Percentiles rank a stretch among this genome's conserved stretches.
Conservation (phyloP, 2,329 filamentous ascomycete genomes). For the Fusarium veterinarium region DNA sequence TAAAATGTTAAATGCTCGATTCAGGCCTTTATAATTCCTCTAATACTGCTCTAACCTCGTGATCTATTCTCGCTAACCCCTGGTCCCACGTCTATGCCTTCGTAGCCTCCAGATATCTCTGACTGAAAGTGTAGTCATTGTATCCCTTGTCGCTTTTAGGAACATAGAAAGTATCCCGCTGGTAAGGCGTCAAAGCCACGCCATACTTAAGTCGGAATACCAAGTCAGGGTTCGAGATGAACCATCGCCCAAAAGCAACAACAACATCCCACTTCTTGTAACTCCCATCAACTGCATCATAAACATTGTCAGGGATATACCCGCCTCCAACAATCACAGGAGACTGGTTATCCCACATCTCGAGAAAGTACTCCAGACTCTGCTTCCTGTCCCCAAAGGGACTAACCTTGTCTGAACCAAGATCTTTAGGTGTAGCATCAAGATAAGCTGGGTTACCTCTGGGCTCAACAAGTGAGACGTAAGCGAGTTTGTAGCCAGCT, state of each 20-base stretch:
- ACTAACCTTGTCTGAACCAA: background rate
- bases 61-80: rapidly evolving
- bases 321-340: slow-evolving; percentile 50
- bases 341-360: slow-evolving; percentile 48
- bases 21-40: background rate
- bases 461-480: slow-evolving; percentile 53
- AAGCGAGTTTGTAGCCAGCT: slow-evolving; percentile 45
- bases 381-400: slow-evolving; percentile 47
- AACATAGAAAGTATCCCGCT: slow-evolving; percentile 55
- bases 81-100: background rate
- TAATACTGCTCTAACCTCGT: rapidly evolving
- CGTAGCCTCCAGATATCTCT: slow-evolving; percentile 15
- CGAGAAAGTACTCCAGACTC: slow-evolving; percentile 47
- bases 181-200: slow-evolving; percentile 52
- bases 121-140: slow-evolving; percentile 47
- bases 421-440: slow-evolving; percentile 35
- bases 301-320: slow-evolving; percentile 43
- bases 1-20: rapidly evolving
- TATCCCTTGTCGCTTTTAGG: slow-evolving; percentile 42
- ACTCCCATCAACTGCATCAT: slow-evolving; percentile 34
- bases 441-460: slow-evolving; percentile 51
- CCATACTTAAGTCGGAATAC: slow-evolving; percentile 54
- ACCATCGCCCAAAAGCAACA: slow-evolving; percentile 50
- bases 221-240: slow-evolving; percentile 51
- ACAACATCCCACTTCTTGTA: slow-evolving; percentile 46